Evolutionary conservation across 2,329 filamentous ascomycete genomes (phyloP), one percentile per base, ranked within the genome.

Genomic region (Penicillium sp.): DNA sequence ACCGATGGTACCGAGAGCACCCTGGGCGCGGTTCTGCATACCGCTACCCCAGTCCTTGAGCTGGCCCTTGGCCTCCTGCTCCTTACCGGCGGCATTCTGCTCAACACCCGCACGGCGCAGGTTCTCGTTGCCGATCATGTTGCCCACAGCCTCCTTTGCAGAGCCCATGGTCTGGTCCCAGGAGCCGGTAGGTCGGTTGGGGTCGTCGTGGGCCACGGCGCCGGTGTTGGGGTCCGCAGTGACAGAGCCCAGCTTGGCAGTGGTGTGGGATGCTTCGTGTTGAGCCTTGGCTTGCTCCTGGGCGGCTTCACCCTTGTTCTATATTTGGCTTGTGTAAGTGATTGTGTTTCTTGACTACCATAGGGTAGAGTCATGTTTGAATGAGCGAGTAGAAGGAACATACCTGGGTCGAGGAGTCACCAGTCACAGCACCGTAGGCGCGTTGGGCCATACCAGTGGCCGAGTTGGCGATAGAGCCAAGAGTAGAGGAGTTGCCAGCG

Each of bases 101-200:
- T 88, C 75, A 28, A 85, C 84, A 5, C 93, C 93, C 21, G 86
- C 71, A 44, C 85, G 80, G 79, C 92, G 93, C 50, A 97, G 75
- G 29, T 79, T 81, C 76, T 94, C 88, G 60, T 84, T 86, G 56
- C 92, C 93, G 23, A 93, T 62, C 5, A 93, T 65, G 16, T 87
- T 87, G 54, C 93, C 93, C 1, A 94, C 60, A 4, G 87, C 79
- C 72, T 97, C 91, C 80, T 97, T 97, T 39, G 87, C 87, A 1
- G 88, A 84, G 48, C 92, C 93, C n/a, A 92, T 69, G 5, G 91
- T 96, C 77, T 97, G 92, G 79, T 96, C 91, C 87, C 89, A 95
- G 16, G 82, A 81, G 39, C 93, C 92, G 16, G 84, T 71, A 19
- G 81, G 78, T 61, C 92, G 90, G 71, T 93, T 80, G 10, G 87